Base-by-base conservation (phyloP, 2,329 filamentous ascomycete species). In the Beauveria medogensis region DNA sequence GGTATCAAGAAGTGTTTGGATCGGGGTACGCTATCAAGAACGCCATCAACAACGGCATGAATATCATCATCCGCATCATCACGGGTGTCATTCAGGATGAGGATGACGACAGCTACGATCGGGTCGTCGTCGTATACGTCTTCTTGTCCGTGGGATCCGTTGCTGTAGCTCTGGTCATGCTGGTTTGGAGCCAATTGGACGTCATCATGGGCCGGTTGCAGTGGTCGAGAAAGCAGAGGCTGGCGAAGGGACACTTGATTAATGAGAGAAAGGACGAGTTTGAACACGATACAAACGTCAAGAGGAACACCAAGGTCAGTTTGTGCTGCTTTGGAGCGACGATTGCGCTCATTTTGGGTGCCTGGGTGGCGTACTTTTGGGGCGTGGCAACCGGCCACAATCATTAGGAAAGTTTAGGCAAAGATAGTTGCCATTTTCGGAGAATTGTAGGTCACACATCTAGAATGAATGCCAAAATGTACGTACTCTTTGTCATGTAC, bases 41-140 rank as follows among this genome's bases (percentile, higher is more conserved):
- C 41, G 80, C 80, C 24, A 81, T 85, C 67, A 86, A 86, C 67
- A 87, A 87, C 68, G 80, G 78, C 34, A 85, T 85, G 81, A 84
- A 76, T 62, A 84, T 86, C 62, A 81, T 86, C 57, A 73, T 86
- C 1, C 75, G 82, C 0, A 78, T 86, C 48, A 72, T 85, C 22
- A 79, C 81, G 0, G 83, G 83, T 1, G 80, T 79, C 0, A 77
- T 87, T 0, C 84, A 87, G 64, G 84, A 87, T 60, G 73, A 73
- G 3, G 82, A 85, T 56, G 67, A 82, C 57, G 75, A 85, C 63
- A 80, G 77, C 1, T 87, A 87, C 64, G 72, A 79, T 53, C 75
- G 77, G 1, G 83, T 84, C 0, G 77, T 82, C 0, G 74, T 82
- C 2, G 74, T 85, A 0, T 87, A 86, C 54, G 78, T 83, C 0